Conservation (phyloP, 2,329 filamentous ascomycete genomes). For the Aspergillus flavus region DNA sequence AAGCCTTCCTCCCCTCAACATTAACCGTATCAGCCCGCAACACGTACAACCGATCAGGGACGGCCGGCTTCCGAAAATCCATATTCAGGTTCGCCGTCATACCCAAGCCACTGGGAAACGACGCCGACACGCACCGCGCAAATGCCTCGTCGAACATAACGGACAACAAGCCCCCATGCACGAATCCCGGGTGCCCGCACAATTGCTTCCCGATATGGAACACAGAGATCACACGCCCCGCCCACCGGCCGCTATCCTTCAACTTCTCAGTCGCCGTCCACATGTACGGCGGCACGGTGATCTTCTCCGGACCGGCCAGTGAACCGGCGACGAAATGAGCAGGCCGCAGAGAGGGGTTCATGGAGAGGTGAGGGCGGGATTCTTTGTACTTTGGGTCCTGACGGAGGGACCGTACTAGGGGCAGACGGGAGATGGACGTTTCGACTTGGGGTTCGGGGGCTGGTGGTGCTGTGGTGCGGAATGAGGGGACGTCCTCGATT, state of each 20-base stretch:
- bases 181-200: slow-evolving; percentile 39
- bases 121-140: slow-evolving; percentile 36
- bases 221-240: slow-evolving; percentile 26
- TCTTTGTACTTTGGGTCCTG: slow-evolving; percentile 66
- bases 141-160: slow-evolving; percentile 43
- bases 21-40: slow-evolving; percentile 34
- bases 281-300: slow-evolving; percentile 73
- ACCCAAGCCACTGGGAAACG: slow-evolving; percentile 35
- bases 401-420: slow-evolving; percentile 69
- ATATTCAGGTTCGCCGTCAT: slow-evolving; percentile 43
- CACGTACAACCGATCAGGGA: slow-evolving; percentile 36
- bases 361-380: slow-evolving; percentile 80
- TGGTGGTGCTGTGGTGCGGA: slow-evolving; percentile 31
- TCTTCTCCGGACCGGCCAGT: slow-evolving; percentile 69
- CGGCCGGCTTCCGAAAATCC: slow-evolving; percentile 37
- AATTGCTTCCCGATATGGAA: slow-evolving; percentile 38
- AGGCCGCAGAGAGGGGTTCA: slow-evolving; percentile 67
- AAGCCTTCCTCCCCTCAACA: slow-evolving; percentile 41
- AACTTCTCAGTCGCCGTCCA: slow-evolving; percentile 24
- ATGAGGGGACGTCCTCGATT: slow-evolving; percentile 6
- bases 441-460: slow-evolving; percentile 20
- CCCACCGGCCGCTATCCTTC: not conserved
- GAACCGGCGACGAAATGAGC: slow-evolving; percentile 80
- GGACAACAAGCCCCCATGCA: slow-evolving; percentile 38
- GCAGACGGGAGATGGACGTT: slow-evolving; percentile 52